phyloP scores from a whole-genome alignment of 495 filamentous ascomycete genomes.

The Elaphomyces granulatus region DNA sequence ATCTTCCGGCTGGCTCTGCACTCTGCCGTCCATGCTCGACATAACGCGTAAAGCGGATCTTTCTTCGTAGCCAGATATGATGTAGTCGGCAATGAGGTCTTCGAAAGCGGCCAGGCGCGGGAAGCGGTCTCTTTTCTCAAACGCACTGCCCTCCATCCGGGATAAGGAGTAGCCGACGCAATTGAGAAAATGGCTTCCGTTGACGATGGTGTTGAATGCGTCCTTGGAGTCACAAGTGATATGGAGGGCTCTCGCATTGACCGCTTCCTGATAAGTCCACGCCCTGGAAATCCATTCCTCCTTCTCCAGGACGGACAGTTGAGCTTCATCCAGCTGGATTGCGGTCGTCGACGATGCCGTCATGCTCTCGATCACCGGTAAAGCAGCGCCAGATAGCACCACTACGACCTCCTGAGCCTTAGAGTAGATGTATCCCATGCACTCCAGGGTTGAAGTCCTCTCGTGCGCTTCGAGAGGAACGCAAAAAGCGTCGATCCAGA shows the following conservation, averaged over 20 bases:
- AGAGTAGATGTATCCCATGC: slow-evolving; percentile 13
- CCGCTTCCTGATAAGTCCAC: slow-evolving; percentile 14
- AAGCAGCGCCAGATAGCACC: slow-evolving; percentile 4
- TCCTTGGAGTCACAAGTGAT: no score
- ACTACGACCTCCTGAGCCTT: slow-evolving; percentile 7
- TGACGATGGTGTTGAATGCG: background rate
- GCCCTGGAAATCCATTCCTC: slow-evolving; percentile 10
- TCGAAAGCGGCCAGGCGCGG: slow-evolving; percentile 10
- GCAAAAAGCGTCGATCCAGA: no score
- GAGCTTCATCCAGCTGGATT: background rate
- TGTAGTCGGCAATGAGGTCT: slow-evolving; percentile 10
- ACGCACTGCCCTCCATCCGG: background rate
- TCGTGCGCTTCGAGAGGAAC: no score
- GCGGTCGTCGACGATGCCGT: no score
- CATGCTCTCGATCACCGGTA: slow-evolving; percentile 6
- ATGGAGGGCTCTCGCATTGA: slow-evolving; percentile 5
- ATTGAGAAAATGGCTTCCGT: slow-evolving; percentile 5
- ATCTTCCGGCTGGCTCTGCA: no score
- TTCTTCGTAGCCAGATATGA: slow-evolving; percentile 6
- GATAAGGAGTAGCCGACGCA: slow-evolving; percentile 5
- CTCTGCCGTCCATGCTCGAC: slow-evolving; percentile 9
- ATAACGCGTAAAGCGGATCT: slow-evolving; percentile 9
- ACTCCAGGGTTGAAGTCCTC: slow-evolving; percentile 8
- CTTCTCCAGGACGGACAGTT: slow-evolving; percentile 5
- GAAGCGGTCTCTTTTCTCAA: slow-evolving; percentile 1